phyloP scores from a whole-genome alignment of 352 stramenopile genomes.

The Phytopythium delawarense region DNA sequence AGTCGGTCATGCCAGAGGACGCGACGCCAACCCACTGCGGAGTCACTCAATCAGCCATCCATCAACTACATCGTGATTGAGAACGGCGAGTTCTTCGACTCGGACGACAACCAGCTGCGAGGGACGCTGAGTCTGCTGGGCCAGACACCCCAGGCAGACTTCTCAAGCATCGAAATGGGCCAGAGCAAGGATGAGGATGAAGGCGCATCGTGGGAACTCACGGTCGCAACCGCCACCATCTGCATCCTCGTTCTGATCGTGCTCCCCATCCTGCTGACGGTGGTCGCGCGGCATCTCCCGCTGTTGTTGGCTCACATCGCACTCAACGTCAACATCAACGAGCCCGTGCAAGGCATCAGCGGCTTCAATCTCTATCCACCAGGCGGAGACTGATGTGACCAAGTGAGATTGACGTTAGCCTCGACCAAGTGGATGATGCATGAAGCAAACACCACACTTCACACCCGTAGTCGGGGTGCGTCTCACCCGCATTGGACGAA shows the following conservation, averaged over 20 bases:
- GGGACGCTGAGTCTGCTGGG: slow-evolving; percentile 15
- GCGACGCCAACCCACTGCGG: slow-evolving; percentile 1
- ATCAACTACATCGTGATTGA: slow-evolving; percentile 25
- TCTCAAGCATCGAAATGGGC: slow-evolving; percentile 13
- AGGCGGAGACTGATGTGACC: background rate
- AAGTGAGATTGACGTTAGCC: background rate
- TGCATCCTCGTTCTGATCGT: slow-evolving; percentile 8
- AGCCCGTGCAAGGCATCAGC: slow-evolving; percentile 3
- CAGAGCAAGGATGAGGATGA: background rate
- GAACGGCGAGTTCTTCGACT: slow-evolving; percentile 20
- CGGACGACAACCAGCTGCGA: slow-evolving; percentile 15
- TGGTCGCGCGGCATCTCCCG: slow-evolving; percentile 1
- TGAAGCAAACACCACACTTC: background rate
- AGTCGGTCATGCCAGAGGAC: slow-evolving; percentile 1
- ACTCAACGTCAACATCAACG: slow-evolving; percentile 2
- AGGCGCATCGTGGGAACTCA: slow-evolving; percentile 8
- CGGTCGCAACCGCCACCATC: slow-evolving; percentile 6
- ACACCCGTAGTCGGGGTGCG: background rate
- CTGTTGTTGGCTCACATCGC: background rate
- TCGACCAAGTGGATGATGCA: background rate
- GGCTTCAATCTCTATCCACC: slow-evolving; percentile 3
- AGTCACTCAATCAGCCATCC: slow-evolving; percentile 5
- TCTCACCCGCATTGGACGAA: background rate
- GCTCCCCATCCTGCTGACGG: slow-evolving; percentile 9
- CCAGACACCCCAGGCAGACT: slow-evolving; percentile 4